Conservation (phyloP, 2,329 filamentous ascomycete species). For the Colletotrichum gigasporum region DNA sequence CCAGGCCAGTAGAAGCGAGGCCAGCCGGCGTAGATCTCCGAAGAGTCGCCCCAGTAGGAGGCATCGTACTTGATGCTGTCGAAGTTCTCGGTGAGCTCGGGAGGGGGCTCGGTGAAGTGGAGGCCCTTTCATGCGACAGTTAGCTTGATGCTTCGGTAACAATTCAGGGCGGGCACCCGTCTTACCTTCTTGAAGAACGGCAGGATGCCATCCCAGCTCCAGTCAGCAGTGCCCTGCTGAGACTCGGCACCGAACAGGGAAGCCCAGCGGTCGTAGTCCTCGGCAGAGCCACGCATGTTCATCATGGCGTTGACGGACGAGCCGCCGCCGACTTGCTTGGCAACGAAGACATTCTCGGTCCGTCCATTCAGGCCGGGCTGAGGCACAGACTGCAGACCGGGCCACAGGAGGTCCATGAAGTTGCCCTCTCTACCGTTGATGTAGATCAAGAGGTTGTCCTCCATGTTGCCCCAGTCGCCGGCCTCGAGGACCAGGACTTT, state of each 20-base stretch:
- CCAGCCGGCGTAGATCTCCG: slow-evolving; percentile 48
- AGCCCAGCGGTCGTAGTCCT: slow-evolving; percentile 41
- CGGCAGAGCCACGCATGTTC: slow-evolving; percentile 27
- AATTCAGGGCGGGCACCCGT: neutral
- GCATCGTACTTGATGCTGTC: slow-evolving; percentile 41
- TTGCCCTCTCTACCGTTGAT: neutral
- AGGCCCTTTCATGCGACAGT: slow-evolving; percentile 6
- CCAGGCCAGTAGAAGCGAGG: slow-evolving; percentile 49
- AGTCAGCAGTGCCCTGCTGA: slow-evolving; percentile 36
- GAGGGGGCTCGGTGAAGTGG: slow-evolving; percentile 25
- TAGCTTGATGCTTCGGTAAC: neutral
- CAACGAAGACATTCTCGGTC: slow-evolving; percentile 5
- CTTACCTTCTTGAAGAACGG: slow-evolving; percentile 55
- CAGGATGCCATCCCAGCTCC: slow-evolving; percentile 47
- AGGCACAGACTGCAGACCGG: slow-evolving; percentile 11
- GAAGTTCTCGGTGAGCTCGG: slow-evolving; percentile 35
- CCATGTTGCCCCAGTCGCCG: slow-evolving; percentile 27
- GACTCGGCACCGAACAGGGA: slow-evolving; percentile 48
- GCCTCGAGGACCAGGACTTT: slow-evolving; percentile 21
- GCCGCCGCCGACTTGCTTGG: slow-evolving; percentile 28
- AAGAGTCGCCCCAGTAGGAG: slow-evolving; percentile 48
- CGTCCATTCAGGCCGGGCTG: slow-evolving; percentile 18
- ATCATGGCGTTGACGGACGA: slow-evolving; percentile 33
- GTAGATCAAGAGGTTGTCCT: slow-evolving; percentile 5
- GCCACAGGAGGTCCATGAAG: neutral